Percentiles rank a stretch among this genome's conserved stretches.
Evolutionary conservation across 192 early-diverging fungal species (phyloP).

Genomic region (Jimgerdemannia lactiflua): DNA sequence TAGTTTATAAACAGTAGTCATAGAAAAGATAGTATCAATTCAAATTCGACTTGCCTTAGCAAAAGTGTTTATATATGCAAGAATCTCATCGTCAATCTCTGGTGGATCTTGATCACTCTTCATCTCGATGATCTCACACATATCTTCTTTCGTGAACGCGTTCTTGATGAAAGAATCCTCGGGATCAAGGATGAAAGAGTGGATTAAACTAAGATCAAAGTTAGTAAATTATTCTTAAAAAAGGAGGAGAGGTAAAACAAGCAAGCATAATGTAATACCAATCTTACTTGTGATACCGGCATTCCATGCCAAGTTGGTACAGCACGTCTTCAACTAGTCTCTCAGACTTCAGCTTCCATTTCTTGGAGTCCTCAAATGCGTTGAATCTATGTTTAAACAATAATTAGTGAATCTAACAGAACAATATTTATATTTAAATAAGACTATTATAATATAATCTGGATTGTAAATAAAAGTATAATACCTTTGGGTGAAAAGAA

Average conservation of each 20-base stretch:
- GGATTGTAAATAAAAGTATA: constrained; percentile 1
- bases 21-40: not conserved
- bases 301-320: constrained; percentile 21
- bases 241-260: constrained; percentile 1
- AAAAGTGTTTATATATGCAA: constrained; percentile 20
- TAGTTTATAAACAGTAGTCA: constrained; percentile 5
- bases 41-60: constrained; percentile 13
- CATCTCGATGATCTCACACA: constrained; percentile 12
- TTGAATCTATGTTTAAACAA: constrained; percentile 10
- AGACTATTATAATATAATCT: no score
- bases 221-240: no score
- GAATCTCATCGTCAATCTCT: constrained; percentile 18
- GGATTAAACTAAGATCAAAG: constrained; percentile 22
- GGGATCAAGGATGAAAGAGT: constrained; percentile 18
- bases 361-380: constrained; percentile 11
- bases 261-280: constrained; percentile 7
- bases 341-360: constrained; percentile 18
- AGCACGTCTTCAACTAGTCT: constrained; percentile 24
- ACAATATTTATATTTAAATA: constrained; percentile 4
- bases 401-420: constrained; percentile 15
- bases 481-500: constrained; percentile 16
- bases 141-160: constrained; percentile 14
- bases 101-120: constrained; percentile 12
- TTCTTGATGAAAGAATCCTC: constrained; percentile 12
- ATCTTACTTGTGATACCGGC: constrained; percentile 18